Evolutionary conservation across 2,329 filamentous ascomycete genomes (phyloP), one percentile per base, ranked within the genome.

Genomic region (Rhinocladiella mackenziei): DNA sequence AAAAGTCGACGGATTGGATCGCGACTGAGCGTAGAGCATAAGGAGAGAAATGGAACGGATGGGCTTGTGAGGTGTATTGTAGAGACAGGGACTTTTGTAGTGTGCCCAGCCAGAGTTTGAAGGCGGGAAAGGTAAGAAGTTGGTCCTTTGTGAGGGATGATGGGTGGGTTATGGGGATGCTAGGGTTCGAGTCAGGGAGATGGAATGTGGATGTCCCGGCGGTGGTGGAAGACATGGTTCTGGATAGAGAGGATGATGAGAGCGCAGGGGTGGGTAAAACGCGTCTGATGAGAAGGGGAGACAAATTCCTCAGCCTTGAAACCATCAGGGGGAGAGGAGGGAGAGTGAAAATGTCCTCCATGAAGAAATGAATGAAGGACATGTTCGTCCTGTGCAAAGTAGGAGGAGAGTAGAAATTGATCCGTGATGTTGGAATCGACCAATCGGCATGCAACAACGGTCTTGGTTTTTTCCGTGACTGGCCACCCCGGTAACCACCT

Each of bases 1-100:
- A 80, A 56, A 68, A 73, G 57, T 78, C 76, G 13, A 73, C 70
- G 2, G 72, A 61, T 55, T 80, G 76, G 22, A 80, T 64, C 3
- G 75, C 67, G 53, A 81, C 74, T 13, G 63, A 62, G 22, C 68
- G 68, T 2, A 81, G 66, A 11, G 64, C 60, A 57, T 76, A 80
- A 0, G 75, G 76, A 20, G 67, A 55, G 2, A 58, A 50, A 55
- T 78, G 65, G 55, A 78, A 80, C 13, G 71, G 67, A 53, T 80
- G 75, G 5, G 58, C 53, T 9, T 64, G 48, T 9, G 66, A 37
- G 1, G 5, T 17, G 2, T 66, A 50, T 57, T 80, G 77, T 2
- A 67, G 63, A 0, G 63, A 58, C 3, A 80, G 62, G 0, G 73
- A 75, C 17, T 65, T 62, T 26, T 72, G 65, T 1, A 80, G 58